A percentile compares a stretch with the other conserved stretches of the same genome.
These are phyloP conservation scores for Talaromyces albobiverticillius DNA, from an alignment of 2,329 filamentous ascomycete species.

Conservation along the genomic window DNA sequence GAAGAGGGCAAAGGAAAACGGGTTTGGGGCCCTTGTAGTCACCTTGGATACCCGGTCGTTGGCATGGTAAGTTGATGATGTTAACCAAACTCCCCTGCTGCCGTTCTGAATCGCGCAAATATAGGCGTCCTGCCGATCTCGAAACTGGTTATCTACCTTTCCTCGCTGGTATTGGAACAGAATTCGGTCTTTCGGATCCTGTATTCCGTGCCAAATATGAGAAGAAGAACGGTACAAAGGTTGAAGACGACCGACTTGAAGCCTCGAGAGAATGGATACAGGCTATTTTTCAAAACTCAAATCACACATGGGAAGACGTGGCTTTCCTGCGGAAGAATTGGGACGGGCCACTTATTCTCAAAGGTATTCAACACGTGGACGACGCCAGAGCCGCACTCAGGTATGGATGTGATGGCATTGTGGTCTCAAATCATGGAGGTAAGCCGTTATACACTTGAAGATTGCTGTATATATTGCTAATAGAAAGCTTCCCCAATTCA, in stretches of 20 bases:
- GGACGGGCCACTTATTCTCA: constrained; percentile 44
- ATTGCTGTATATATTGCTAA: constrained; percentile 60
- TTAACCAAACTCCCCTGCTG: background rate
- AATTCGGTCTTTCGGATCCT: constrained; percentile 65
- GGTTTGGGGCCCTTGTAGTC: constrained; percentile 21
- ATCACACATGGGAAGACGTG: constrained; percentile 61
- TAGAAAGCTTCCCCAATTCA: background rate
- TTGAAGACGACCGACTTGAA: constrained; percentile 49
- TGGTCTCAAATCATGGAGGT: constrained; percentile 43
- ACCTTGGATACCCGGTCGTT: constrained; percentile 51
- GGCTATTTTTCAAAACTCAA: constrained; percentile 49
- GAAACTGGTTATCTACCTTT: constrained; percentile 58
- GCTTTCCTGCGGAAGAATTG: constrained; percentile 58
- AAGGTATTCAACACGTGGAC: constrained; percentile 13
- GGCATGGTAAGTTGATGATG: constrained; percentile 48
- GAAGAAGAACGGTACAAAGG: constrained; percentile 42
- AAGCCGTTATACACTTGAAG: constrained; percentile 34
- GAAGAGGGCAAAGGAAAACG: constrained; percentile 12
- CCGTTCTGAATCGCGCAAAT: background rate
- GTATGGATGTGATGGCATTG: constrained; percentile 25
- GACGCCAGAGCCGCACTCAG: constrained; percentile 12
- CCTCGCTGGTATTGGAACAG: constrained; percentile 56
- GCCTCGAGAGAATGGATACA: constrained; percentile 55
- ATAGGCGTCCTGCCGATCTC: constrained; percentile 59
- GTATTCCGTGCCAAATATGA: constrained; percentile 61